Evolutionary conservation across 768 basidiomycete species (phyloP), one percentile per base, ranked within the genome.

Genomic region (Amanita muscaria): DNA sequence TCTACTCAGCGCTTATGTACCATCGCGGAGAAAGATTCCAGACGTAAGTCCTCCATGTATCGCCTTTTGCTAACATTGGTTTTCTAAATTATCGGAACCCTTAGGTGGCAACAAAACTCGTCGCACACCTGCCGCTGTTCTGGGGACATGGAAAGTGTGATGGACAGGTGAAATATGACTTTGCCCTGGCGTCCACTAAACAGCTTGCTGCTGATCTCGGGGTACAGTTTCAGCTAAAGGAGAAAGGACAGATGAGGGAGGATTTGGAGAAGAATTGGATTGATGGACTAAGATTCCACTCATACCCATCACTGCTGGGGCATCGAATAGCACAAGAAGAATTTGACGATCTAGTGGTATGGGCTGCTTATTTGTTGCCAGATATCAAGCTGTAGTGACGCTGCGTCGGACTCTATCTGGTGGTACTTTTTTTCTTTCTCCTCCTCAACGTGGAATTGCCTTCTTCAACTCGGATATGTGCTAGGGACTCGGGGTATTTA

Each of bases 131-230:
- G 7, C 82, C 84, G 0, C 67, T 87, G n/a, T 83, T 88, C 58
- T 82, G 82, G 77, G 84, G 76, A 22, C 85, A 88, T 48, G 86
- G 85, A 11, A 73, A 64, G 16, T 64, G 57, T 7, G 87, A 90
- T 58, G 69, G 59, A 6, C 69, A 81, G 36, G 76, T 88, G 24
- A 59, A 65, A 15, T 75, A 73, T 53, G 49, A 61, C 14, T 67
- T 72, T 48, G 76, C 78, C 15, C 53, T 68, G 40, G 51, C 53
- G 40, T 71, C 78, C 4, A 66, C 73, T 32, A 64, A 70, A 27
- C 66, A 68, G 36, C 62, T 86, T 11, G 69, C 72, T 23, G 57
- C 57, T 5, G 58, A 72, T 16, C 60, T 83, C 19, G 69, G 70
- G 10, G 60, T 81, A 37, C 55, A 60, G 2, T 60, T 64, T 46